These are phyloP conservation scores for Taxillus chinensis DNA, from an alignment of 164 flowering plant species.

Conservation along the genomic window DNA sequence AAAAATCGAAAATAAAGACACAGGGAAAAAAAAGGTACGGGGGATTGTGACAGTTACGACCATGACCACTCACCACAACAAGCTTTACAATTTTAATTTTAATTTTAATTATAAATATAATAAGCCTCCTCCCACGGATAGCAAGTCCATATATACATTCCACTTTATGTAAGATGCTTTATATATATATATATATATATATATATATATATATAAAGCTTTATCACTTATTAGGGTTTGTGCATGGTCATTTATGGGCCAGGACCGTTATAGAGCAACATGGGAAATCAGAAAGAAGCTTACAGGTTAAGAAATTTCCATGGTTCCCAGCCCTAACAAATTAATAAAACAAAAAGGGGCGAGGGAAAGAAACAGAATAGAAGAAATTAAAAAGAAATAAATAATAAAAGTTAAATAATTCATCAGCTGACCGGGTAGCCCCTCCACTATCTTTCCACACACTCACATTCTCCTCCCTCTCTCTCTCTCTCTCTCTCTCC, in stretches of 20 bases:
- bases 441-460: background rate
- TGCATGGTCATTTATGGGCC: slow-evolving; percentile 10
- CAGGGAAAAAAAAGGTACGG: background rate
- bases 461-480: background rate
- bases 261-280: slow-evolving; percentile 6
- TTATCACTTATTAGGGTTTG: background rate
- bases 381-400: background rate
- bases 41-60: background rate
- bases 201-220: too few relatives aligned
- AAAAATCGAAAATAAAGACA: too few relatives aligned
- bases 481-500: background rate
- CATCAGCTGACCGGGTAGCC: too few relatives aligned
- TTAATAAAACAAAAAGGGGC: slow-evolving; percentile 15
- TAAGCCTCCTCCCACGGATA: too few relatives aligned
- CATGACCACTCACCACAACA: background rate
- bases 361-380: slow-evolving; percentile 4
- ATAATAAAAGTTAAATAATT: background rate
- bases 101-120: too few relatives aligned
- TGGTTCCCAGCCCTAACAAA: background rate
- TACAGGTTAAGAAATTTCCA: background rate
- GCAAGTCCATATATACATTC: too few relatives aligned
- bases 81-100: too few relatives aligned
- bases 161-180: too few relatives aligned
- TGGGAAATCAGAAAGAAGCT: slow-evolving; percentile 1
- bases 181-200: too few relatives aligned